Evolutionary conservation across 495 filamentous ascomycete genomes (phyloP), one percentile per base, ranked within the genome.

Genomic region (Trichoderma asperelloides): DNA sequence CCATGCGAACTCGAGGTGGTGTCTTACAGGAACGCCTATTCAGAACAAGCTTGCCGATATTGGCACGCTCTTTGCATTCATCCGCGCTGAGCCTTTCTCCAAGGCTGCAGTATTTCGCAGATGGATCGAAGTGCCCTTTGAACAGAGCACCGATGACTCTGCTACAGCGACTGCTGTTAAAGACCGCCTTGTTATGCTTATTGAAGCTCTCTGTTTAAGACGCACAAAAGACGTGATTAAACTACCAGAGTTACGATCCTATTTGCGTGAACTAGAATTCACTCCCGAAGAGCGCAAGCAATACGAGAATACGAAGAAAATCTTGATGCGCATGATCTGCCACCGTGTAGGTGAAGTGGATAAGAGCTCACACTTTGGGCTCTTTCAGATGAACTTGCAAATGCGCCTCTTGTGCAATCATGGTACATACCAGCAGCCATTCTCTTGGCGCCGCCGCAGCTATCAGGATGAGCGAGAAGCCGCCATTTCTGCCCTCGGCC

Each of bases 11-110:
- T 66, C 68, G 8, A 74, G 79, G 8, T 84, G 81, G 81, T 83
- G 81, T 65, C 65, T 83, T 13, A 82, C 78, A 0, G 82, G 80
- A 4, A 84, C 82, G 5, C 81, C 81, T 1, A 79, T 79, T 67
- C 82, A 85, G 60, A 85, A 86, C 66, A 73, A 70, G 2, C 70
- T 86, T 3, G 78, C 84, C 0, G 84, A 85, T 67, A 67, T 85
- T 4, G 80, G 75, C 1, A 64, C 84, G 6, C 73, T 86, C 0
- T 68, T 83, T 30, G 70, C 70, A 12, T 85, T 85, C 68, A 69
- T 86, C n/a, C 71, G 74, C 5, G 70, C 77, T 11, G 65, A 72
- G 4, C 80, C 76, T 1, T 75, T 82, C 57, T 69, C 80, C 4
- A 73, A 70, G 9, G 67, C 78, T 16, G 47, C 71, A 9, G 74